Conservation (phyloP, 2,329 filamentous ascomycete species). For the Lecanicillium sp. region DNA sequence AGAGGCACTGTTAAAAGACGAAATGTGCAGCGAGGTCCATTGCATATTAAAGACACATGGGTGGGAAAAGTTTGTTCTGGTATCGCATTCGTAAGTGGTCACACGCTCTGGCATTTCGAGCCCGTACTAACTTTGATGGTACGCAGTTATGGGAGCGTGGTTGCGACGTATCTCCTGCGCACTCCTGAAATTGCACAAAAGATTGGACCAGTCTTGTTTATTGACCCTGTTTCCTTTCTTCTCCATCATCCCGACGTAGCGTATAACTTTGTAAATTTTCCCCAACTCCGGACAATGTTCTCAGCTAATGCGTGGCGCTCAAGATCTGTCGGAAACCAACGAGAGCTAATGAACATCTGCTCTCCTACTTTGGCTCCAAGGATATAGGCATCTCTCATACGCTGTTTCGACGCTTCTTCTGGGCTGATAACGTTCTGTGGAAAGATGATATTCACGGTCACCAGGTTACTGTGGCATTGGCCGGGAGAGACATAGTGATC, state of each 20-base stretch:
- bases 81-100: slow-evolving; percentile 35
- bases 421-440: slow-evolving; percentile 53
- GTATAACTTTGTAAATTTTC: slow-evolving; percentile 44
- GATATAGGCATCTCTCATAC: slow-evolving; percentile 52
- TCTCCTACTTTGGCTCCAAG: slow-evolving; percentile 52
- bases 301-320: slow-evolving; percentile 8
- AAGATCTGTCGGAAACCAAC: slow-evolving; percentile 30
- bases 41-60: slow-evolving; percentile 42
- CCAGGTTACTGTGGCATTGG: slow-evolving; percentile 39
- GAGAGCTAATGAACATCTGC: slow-evolving; percentile 47
- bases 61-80: slow-evolving; percentile 42
- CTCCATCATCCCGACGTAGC: slow-evolving; percentile 54
- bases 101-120: too few species aligned
- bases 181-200: slow-evolving; percentile 17
- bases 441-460: slow-evolving; percentile 39
- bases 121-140: too few species aligned
- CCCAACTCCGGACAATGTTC: background rate
- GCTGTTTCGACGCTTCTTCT: slow-evolving; percentile 50
- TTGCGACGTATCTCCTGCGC: too few species aligned
- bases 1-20: slow-evolving; percentile 34
- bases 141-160: too few species aligned
- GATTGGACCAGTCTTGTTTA: slow-evolving; percentile 42
- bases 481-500: slow-evolving; percentile 46
- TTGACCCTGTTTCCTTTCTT: slow-evolving; percentile 53
- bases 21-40: slow-evolving; percentile 43